These are phyloP conservation scores for Cicer judaicum DNA, from an alignment of 306 rosid species.

Conservation along the genomic window DNA sequence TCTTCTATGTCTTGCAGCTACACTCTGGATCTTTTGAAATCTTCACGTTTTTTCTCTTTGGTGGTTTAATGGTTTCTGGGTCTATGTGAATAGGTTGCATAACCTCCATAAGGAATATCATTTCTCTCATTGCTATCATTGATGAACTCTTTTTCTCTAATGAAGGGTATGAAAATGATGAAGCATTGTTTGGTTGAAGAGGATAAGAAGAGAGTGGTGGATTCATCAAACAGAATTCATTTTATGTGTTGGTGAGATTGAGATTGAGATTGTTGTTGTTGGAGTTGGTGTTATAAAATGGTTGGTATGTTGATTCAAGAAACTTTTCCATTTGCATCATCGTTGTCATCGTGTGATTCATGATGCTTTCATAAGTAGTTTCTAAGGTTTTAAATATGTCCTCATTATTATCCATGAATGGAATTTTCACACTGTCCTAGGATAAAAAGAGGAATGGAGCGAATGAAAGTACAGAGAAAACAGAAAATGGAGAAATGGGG, in stretches of 20 bases:
- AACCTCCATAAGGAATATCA: too few species aligned
- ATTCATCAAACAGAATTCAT: constrained; percentile 13
- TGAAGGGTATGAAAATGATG: constrained; percentile 24
- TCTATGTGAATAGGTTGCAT: too few species aligned
- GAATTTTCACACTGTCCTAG: not conserved
- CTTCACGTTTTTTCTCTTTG: too few species aligned
- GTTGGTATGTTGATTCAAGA: constrained; percentile 51
- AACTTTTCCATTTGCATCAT: constrained; percentile 81
- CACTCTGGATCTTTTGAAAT: too few species aligned
- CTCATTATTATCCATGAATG: constrained; percentile 56
- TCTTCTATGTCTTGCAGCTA: too few species aligned
- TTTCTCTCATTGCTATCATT: too few species aligned
- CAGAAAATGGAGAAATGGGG: not conserved
- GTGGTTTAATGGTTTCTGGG: too few species aligned
- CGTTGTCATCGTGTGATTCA: constrained; percentile 65
- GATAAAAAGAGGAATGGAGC: constrained; percentile 39
- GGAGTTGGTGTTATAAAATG: constrained; percentile 45
- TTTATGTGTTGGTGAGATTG: constrained; percentile 48
- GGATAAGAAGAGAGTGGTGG: constrained; percentile 36
- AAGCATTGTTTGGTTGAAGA: not conserved
- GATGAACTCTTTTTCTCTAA: constrained; percentile 27
- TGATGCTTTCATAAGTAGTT: constrained; percentile 48
- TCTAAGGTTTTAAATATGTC: constrained; percentile 55
- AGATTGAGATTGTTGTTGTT: not conserved
- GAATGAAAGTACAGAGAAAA: not conserved